Evolutionary conservation across 495 filamentous ascomycete genomes (phyloP).

Genomic region (Jackrogersella minutella): DNA sequence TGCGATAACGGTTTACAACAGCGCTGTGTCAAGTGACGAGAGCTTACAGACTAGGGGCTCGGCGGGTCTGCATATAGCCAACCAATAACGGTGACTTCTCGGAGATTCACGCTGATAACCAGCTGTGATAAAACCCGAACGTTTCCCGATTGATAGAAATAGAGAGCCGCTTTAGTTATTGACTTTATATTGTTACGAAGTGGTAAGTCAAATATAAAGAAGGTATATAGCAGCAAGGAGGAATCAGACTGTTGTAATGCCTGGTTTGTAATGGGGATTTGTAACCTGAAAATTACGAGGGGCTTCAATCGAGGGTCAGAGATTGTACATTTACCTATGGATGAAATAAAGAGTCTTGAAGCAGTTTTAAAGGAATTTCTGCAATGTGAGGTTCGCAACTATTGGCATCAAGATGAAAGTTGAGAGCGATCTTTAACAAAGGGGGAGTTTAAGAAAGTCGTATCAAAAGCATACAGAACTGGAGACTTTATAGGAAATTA

Average conservation of each 20-base stretch:
- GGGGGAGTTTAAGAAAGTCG: too few species aligned
- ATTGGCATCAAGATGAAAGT: too few species aligned
- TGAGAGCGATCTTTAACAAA: too few species aligned
- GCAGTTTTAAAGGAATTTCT: neutral
- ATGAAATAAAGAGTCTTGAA: neutral
- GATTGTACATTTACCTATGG: neutral
- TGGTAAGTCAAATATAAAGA: neutral
- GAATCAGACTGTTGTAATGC: neutral
- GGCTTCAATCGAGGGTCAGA: neutral
- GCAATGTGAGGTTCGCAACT: too few species aligned
- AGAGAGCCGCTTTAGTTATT: neutral
- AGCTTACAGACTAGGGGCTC: constrained; percentile 24
- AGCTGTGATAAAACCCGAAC: constrained; percentile 18
- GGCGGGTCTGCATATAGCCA: constrained; percentile 8
- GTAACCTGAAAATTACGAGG: neutral
- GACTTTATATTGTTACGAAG: neutral
- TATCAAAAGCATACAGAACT: too few species aligned
- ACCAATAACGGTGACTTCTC: constrained; percentile 37
- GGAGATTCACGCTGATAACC: constrained; percentile 27
- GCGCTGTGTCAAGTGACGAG: neutral
- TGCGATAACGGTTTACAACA: too few species aligned
- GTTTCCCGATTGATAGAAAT: constrained; percentile 16
- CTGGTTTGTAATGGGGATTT: neutral
- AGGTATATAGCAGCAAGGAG: neutral
- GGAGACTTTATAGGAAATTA: too few species aligned